Base-by-base conservation (phyloP, 2,329 filamentous ascomycete species). In the Cercospora nicotianae region DNA sequence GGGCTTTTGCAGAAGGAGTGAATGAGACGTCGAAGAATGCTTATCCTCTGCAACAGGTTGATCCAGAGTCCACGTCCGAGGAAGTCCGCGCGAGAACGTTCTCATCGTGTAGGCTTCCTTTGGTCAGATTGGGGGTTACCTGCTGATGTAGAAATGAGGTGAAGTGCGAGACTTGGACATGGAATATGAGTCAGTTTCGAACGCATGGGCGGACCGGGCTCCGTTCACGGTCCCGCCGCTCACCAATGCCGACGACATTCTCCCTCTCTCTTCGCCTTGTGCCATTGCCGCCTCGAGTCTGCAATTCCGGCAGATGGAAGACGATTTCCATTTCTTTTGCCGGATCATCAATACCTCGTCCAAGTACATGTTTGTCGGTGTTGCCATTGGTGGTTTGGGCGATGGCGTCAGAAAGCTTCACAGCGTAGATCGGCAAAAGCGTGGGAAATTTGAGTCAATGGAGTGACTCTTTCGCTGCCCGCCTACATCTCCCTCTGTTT, bases 391-490 rank as follows among this genome's bases (percentile, higher is more conserved):
- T 55, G 13, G 23, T 55, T 55, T 55, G 60, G n/a, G 60, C 39
- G 39, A 51, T 62, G 60, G 60, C 60, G 60, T 62, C 36, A 42
- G 36, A 48, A 51, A 62, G 39, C 60, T 62, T 51, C 26, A 18
- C 28, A 30, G 36, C 33, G 39, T 26, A 5, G 60, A 39, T 62
- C 60, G 60, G 60, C 60, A 30, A 33, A 62, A 45, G 23, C 36
- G 28, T 26, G 36, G 33, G 23, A 48, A 20, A 45, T 51, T 60
- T 60, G 30, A 26, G 33, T 60, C 58, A 36, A 42, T 60, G 31
- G 16, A 31, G 39, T 62, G 39, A 62, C 39, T 62, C 39, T 58
- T 31, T 58, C 28, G 55, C 55, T 31, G 16, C n/a, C 55, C 55
- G 10, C 18, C 55, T 57, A n/a, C 20, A 31, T 31, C 13, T 33